Base-by-base conservation (phyloP, 2,329 filamentous ascomycete genomes). In the Fonsecaea erecta region DNA sequence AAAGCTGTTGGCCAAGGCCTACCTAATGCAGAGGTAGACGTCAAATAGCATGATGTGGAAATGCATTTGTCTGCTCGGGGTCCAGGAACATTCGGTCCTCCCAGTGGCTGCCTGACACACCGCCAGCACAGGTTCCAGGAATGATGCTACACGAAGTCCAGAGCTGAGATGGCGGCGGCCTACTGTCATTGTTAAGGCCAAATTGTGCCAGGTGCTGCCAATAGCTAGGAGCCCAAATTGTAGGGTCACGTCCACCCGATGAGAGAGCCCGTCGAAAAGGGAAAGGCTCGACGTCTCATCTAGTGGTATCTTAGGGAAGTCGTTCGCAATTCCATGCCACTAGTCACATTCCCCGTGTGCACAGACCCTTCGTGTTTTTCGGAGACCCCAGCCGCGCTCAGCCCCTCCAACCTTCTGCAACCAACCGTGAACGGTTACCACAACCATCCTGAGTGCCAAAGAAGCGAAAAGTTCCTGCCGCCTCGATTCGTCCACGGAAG, bases 321-420 rank as follows among this genome's bases (percentile, higher is more conserved):
- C 5, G 7, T 3, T 26, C 24, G 40, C 55, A 16, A 43, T 43
- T 21, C 32, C 3, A 26, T 21, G 37, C 35, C 26, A 12, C 40
- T 34, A 51, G 30, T 14, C 40, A 53, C 30, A 21, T 32, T 58
- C 21, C 55, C 28, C 2, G 24, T 32, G 21, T 14, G 48, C 43
- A 18, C 26, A 5, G 54, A 4, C 37, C 16, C 11, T 35, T 46
- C 26, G 34, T 30, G 37, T 12, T 58, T 46, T 5, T 34, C 40
- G 55, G 40, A 14, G 4, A 34, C 21, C 21, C 51, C 34, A 61
- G 59, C 21, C 43, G 43, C 2, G 24, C 51, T 61, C 59, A 55
- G 51, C 59, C 34, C 48, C 40, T 26, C 16, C 11, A n/a, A 35
- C n/a, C 46, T 16, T 18, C 28, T 32, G 30, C 30, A 51, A 6